Percentiles rank a stretch among this genome's conserved stretches.
Conservation (phyloP, 225 moss, liverwort and hornwort genomes). For the Bryoerythrophyllum caledonicum region DNA sequence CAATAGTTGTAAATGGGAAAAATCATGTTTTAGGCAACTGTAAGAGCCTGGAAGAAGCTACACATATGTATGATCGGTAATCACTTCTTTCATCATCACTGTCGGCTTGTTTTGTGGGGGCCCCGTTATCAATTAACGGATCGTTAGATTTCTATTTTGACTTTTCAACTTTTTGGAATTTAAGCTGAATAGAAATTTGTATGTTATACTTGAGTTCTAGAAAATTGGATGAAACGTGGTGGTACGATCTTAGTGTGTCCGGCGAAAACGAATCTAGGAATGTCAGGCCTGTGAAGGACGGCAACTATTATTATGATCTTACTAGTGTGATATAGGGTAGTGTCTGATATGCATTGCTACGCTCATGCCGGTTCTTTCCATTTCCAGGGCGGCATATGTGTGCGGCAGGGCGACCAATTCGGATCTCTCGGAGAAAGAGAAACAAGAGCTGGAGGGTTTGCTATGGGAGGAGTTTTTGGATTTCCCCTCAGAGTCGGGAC, state of each 20-base stretch:
- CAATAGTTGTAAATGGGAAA: slow-evolving; percentile 37
- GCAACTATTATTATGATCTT: not conserved
- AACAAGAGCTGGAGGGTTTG: slow-evolving; percentile 40
- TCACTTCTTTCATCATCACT: slow-evolving; percentile 10
- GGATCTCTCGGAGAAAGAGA: slow-evolving; percentile 34
- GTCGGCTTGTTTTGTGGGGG: not conserved
- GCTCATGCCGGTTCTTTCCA: slow-evolving; percentile 13
- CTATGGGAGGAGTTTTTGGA: slow-evolving; percentile 40
- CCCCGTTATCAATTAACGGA: not conserved
- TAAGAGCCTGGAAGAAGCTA: slow-evolving; percentile 35
- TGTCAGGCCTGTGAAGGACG: not conserved
- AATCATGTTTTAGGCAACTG: slow-evolving; percentile 33
- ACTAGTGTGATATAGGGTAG: not conserved
- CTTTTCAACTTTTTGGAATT: not conserved
- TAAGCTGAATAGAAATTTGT: not conserved
- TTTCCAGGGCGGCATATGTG: slow-evolving; percentile 38
- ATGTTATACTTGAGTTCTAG: not conserved
- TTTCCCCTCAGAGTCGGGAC: slow-evolving; percentile 29
- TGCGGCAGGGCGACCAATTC: slow-evolving; percentile 39
- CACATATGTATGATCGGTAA: slow-evolving; percentile 41
- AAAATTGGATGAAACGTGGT: not conserved
- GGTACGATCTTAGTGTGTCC: not conserved
- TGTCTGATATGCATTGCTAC: not conserved
- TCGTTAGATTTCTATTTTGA: not conserved
- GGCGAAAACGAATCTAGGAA: not conserved